Percentiles rank a stretch among this genome's conserved stretches.
Evolutionary conservation across 2,329 filamentous ascomycete species (phyloP).

Genomic region (Monilinia laxa): DNA sequence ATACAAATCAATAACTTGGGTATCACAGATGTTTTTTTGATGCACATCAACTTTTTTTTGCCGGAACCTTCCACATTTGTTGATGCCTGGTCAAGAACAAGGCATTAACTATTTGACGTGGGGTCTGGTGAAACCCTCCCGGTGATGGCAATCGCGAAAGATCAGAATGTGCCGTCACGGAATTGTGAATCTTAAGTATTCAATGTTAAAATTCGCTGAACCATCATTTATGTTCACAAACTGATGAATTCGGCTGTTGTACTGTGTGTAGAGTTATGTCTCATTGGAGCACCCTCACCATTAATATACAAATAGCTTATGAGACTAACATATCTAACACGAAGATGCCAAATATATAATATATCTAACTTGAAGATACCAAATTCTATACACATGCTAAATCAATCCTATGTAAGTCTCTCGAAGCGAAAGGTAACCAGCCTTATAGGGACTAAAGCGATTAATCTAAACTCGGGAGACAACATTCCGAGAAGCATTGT

Average conservation of each 20-base stretch:
- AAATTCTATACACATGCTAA: neutral
- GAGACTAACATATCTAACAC: neutral
- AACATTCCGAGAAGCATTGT: neutral
- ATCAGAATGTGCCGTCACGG: no score
- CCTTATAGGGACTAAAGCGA: no score
- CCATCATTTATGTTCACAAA: neutral
- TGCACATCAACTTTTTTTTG: constrained; percentile 22
- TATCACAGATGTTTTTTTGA: constrained; percentile 16
- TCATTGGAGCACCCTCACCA: no score
- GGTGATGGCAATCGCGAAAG: neutral
- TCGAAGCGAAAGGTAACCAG: neutral
- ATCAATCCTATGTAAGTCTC: neutral
- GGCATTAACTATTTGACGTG: constrained; percentile 9
- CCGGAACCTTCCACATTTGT: constrained; percentile 22
- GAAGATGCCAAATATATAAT: no score
- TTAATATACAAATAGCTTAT: no score
- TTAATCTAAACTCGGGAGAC: neutral
- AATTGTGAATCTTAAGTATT: no score
- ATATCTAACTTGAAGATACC: neutral
- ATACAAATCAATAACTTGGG: constrained; percentile 2
- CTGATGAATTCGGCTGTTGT: neutral
- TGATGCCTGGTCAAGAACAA: constrained; percentile 13
- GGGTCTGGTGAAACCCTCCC: neutral
- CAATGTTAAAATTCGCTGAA: no score
- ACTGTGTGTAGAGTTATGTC: no score